phyloP scores from a whole-genome alignment of 768 basidiomycete species.

The Neoboletus brunneissimus region DNA sequence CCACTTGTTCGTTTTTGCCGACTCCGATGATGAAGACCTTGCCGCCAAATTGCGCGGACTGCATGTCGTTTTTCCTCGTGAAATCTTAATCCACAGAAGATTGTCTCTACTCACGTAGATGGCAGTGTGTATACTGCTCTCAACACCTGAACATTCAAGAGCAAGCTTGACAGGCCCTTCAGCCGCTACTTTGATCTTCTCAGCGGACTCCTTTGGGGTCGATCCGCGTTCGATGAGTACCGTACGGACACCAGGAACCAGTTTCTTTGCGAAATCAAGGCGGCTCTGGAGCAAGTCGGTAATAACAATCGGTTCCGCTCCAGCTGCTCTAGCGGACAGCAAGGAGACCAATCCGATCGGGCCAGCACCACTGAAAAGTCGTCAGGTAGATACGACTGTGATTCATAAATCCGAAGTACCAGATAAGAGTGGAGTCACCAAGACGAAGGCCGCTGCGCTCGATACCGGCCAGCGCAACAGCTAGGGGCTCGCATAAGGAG shows the following conservation, averaged over 20 bases:
- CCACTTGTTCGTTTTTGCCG: slow-evolving; percentile 59
- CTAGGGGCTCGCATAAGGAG: slow-evolving; percentile 62
- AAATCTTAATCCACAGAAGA: not conserved
- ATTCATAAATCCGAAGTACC: slow-evolving; percentile 35
- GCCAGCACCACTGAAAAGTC: slow-evolving; percentile 52
- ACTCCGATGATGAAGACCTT: slow-evolving; percentile 73
- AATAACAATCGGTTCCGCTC: slow-evolving; percentile 67
- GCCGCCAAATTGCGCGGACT: slow-evolving; percentile 64
- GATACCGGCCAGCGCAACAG: slow-evolving; percentile 66
- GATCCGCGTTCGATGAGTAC: slow-evolving; percentile 50
- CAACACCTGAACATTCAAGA: slow-evolving; percentile 64
- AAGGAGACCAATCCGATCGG: slow-evolving; percentile 64
- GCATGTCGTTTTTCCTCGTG: not conserved
- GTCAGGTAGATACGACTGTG: slow-evolving; percentile 12
- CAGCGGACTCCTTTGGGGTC: slow-evolving; percentile 49
- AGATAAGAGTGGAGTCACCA: slow-evolving; percentile 60
- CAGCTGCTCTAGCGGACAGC: slow-evolving; percentile 63
- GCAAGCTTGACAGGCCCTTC: slow-evolving; percentile 49
- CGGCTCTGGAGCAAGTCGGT: slow-evolving; percentile 66
- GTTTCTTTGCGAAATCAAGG: slow-evolving; percentile 61
- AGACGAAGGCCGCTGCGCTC: slow-evolving; percentile 63
- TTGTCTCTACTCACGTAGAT: slow-evolving; percentile 42
- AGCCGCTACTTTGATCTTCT: slow-evolving; percentile 50
- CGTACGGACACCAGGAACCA: slow-evolving; percentile 57
- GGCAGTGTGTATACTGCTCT: slow-evolving; percentile 59